Conservation (phyloP, 2,329 filamentous ascomycete genomes). For the Spiromastix sp. region DNA sequence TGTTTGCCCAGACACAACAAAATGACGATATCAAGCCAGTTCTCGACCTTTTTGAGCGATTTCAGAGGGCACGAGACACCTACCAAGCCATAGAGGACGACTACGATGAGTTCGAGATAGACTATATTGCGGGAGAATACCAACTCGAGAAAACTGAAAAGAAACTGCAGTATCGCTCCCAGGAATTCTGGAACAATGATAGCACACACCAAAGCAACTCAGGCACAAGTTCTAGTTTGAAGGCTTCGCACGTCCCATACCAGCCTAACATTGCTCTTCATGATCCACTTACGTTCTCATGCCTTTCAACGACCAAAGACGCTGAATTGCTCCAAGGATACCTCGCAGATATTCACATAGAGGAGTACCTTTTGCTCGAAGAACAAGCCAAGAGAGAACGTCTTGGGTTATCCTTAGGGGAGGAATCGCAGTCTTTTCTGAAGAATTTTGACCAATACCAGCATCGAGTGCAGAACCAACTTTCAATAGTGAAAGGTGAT, state of each 20-base stretch:
- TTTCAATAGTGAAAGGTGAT: background rate
- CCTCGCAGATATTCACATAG: background rate
- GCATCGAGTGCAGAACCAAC: background rate
- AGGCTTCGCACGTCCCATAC: too few species aligned
- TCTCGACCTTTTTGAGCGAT: background rate
- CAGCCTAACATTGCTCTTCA: background rate
- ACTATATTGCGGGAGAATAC: background rate
- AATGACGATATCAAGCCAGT: background rate
- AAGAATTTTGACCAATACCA: background rate
- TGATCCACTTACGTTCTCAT: background rate
- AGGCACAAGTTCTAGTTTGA: too few species aligned
- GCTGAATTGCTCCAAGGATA: background rate
- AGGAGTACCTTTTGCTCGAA: background rate
- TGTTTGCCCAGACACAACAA: background rate
- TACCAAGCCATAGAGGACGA: constrained; percentile 2
- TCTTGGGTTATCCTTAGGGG: background rate
- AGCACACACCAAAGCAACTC: background rate
- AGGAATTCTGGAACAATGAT: background rate
- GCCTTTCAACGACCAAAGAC: background rate
- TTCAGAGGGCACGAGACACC: background rate
- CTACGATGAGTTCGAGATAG: background rate
- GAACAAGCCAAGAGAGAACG: background rate
- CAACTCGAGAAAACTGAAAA: background rate
- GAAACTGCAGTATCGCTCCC: background rate
- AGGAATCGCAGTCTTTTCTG: constrained; percentile 1